Percentiles rank a stretch among this genome's conserved stretches.
phyloP scores from a whole-genome alignment of 768 basidiomycete species.

The Mycena galericulata region DNA sequence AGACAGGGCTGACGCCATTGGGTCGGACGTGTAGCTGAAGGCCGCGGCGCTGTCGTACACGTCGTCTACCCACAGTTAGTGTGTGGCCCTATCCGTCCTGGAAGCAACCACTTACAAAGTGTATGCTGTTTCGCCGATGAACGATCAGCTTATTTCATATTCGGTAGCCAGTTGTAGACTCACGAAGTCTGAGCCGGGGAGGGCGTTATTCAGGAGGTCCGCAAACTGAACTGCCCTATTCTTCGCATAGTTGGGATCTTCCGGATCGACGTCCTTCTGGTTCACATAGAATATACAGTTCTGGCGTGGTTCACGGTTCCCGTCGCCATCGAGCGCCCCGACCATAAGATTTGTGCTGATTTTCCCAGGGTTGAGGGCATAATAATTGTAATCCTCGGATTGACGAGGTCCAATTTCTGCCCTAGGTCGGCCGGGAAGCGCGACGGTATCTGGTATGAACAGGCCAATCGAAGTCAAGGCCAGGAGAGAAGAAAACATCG shows the following conservation, averaged over 20 bases:
- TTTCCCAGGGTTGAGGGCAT: no score
- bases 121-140: not conserved
- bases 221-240: slow-evolving; percentile 9
- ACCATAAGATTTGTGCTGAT: slow-evolving; percentile 8
- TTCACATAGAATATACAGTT: slow-evolving; percentile 22
- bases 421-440: no score
- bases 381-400: not conserved
- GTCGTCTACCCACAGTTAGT: slow-evolving; percentile 8
- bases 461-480: no score
- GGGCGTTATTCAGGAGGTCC: not conserved
- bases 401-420: no score
- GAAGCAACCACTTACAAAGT: not conserved
- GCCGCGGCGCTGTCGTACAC: slow-evolving; percentile 8
- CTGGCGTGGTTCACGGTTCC: not conserved
- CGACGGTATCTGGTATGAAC: no score
- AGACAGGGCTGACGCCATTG: not conserved
- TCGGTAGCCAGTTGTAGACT: not conserved
- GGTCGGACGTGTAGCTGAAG: slow-evolving; percentile 8
- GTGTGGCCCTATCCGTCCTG: not conserved
- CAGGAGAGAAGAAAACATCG: no score
- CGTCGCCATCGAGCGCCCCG: not conserved
- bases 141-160: not conserved
- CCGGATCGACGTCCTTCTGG: not conserved
- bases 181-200: slow-evolving; percentile 8
- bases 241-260: slow-evolving; percentile 13